Evolutionary conservation across 805 yeast genomes (phyloP), one percentile per base, ranked within the genome.

Genomic region (Candida peoriensis): DNA sequence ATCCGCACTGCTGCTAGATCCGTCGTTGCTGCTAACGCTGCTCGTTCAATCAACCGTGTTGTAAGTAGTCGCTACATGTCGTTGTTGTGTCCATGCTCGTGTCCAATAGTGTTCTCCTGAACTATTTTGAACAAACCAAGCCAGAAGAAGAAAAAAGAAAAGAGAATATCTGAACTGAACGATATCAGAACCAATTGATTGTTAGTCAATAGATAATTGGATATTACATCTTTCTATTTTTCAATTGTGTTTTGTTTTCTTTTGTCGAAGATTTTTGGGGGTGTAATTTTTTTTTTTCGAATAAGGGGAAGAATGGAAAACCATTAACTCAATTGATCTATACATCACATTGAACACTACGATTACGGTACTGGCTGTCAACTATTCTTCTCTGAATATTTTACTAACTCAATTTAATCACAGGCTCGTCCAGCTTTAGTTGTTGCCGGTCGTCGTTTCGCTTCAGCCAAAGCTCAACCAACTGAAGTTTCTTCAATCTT

Each of bases 401-500:
- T 19, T 41, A 52, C 57, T 52, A 54, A 53, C 58, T n/a, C n/a
- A 20, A n/a, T 7, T 8, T 33, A 16, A 6, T 28, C 19, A 34
- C 59, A 78, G 85, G 81, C 86, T 58, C 85, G 85, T 72, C 86
- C 88, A 63, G 68, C 74, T 43, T 58, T 70, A 55, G 57, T 71
- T 54, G 70, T 74, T 60, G 76, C 81, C 54, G 77, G 76, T 59
- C 80, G 88, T 63, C 81, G 95, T 71, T 86, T 78, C 66, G 97
- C 97, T 62, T 78, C 89, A 42, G 63, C 68, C 41, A 93, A 93
- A 81, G 93, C 97, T 62, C 88, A 95, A 57, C 97, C 99, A 66
- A 93, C 97, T 55, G 99, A 93, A 76, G 98, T 93, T 53, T 89
- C 98, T 55, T 87, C 97, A 43, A 93, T 93, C 74, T 81, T 93